Conservation (phyloP, 73 alveolate species). For the Paramecium primaurelia region DNA sequence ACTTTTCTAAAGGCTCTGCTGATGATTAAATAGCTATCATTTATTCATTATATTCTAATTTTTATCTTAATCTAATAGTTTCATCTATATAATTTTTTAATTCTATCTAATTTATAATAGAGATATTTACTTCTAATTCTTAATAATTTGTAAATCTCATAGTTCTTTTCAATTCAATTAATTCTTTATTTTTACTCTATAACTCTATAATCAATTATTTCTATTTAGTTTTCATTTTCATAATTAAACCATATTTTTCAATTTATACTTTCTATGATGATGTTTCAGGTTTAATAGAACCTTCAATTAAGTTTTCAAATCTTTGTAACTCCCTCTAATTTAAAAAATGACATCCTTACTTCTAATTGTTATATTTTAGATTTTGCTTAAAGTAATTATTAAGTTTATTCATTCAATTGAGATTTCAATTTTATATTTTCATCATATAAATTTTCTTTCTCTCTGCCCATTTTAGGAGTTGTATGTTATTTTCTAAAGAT, state of each 20-base stretch:
- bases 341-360: background rate
- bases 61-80: conserved; percentile 14
- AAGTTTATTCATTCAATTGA: background rate
- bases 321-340: conserved; percentile 28
- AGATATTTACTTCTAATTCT: background rate
- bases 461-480: conserved; percentile 6
- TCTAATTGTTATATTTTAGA: background rate
- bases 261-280: background rate
- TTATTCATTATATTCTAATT: background rate
- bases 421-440: conserved; percentile 6
- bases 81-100: conserved; percentile 1
- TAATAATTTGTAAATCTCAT: background rate
- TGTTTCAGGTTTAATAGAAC: background rate
- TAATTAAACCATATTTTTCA: background rate
- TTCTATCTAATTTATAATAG: background rate
- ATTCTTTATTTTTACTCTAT: background rate
- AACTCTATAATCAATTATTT: background rate
- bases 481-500: background rate
- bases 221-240: background rate
- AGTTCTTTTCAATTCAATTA: background rate
- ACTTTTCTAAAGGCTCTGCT: conserved; percentile 14
- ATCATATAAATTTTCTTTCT: conserved; percentile 23
- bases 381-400: background rate
- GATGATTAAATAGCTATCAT: background rate
- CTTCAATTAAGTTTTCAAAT: conserved; percentile 23